Conservation (phyloP, 345 rosid genomes). For the Rhodamnia argentea region DNA sequence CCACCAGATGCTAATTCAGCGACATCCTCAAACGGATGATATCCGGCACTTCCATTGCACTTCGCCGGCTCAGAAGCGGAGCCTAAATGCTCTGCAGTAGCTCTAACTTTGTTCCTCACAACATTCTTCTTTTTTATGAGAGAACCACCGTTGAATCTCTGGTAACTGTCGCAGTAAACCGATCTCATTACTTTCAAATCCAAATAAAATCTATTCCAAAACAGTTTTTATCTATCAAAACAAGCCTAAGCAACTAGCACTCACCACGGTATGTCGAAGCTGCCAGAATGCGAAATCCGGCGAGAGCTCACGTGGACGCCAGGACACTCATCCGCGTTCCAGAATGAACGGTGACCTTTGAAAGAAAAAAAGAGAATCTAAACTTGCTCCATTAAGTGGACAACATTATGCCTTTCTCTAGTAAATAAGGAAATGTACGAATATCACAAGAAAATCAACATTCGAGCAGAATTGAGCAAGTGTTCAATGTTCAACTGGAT, state of each 20-base stretch:
- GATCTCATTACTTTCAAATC: not conserved
- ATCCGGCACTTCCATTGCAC: constrained; percentile 30
- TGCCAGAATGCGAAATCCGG: constrained; percentile 24
- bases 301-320: constrained; percentile 26
- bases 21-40: constrained; percentile 87
- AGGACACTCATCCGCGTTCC: constrained; percentile 36
- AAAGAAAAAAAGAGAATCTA: not conserved
- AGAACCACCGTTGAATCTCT: constrained; percentile 21
- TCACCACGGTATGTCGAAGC: constrained; percentile 42
- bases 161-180: constrained; percentile 31
- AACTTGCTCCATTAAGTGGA: not conserved
- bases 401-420: not conserved
- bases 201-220: not conserved
- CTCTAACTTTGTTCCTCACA: constrained; percentile 45
- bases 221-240: not conserved
- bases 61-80: constrained; percentile 55
- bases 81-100: constrained; percentile 45
- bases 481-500: not conserved
- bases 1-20: constrained; percentile 28
- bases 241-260: not conserved
- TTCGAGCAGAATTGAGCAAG: not conserved
- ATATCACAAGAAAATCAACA: not conserved
- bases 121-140: constrained; percentile 22
- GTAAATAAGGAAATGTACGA: constrained; percentile 15
- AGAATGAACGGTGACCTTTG: constrained; percentile 40